These are phyloP conservation scores for Trichoderma simmonsii DNA, from an alignment of 2,329 filamentous ascomycete genomes.

Conservation along the genomic window DNA sequence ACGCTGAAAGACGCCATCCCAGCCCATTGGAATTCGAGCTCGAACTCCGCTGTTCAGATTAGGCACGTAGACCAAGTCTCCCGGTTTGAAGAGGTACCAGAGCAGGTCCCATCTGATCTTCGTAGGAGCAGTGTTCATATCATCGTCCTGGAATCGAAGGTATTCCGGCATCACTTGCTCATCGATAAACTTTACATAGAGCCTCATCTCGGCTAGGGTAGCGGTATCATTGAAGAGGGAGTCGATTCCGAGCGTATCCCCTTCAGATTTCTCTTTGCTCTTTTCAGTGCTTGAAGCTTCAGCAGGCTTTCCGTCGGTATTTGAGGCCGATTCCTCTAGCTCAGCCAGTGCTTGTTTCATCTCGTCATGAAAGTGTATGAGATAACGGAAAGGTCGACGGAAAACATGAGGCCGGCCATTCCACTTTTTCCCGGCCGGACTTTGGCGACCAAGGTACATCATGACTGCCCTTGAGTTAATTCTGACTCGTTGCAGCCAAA, in stretches of 20 bases:
- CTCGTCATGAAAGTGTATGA: slow-evolving; percentile 13
- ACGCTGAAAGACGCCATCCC: slow-evolving; percentile 2
- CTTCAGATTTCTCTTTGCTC: background rate
- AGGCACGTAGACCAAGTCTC: background rate
- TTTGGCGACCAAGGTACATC: slow-evolving; percentile 14
- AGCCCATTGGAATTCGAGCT: background rate
- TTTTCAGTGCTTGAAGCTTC: background rate
- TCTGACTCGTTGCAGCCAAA: slow-evolving; percentile 10
- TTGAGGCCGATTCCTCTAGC: background rate
- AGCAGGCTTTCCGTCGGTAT: background rate
- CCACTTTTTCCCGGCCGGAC: slow-evolving; percentile 7
- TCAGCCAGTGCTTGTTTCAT: slow-evolving; percentile 13
- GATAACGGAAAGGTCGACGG: slow-evolving; percentile 4
- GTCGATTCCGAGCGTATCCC: slow-evolving; percentile 1
- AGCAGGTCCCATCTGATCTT: slow-evolving; percentile 12
- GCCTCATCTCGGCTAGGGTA: slow-evolving; percentile 1
- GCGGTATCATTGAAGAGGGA: background rate
- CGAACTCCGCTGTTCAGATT: slow-evolving; percentile 6
- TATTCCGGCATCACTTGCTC: slow-evolving; percentile 10
- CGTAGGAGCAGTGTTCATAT: background rate
- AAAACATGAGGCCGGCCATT: slow-evolving; percentile 13
- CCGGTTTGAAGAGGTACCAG: slow-evolving; percentile 15
- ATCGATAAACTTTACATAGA: slow-evolving; percentile 15
- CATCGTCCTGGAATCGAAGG: background rate
- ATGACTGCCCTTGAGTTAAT: slow-evolving; percentile 11